These are phyloP conservation scores for Cladobotryum protrusum DNA, from an alignment of 2,329 filamentous ascomycete species.

Conservation along the genomic window DNA sequence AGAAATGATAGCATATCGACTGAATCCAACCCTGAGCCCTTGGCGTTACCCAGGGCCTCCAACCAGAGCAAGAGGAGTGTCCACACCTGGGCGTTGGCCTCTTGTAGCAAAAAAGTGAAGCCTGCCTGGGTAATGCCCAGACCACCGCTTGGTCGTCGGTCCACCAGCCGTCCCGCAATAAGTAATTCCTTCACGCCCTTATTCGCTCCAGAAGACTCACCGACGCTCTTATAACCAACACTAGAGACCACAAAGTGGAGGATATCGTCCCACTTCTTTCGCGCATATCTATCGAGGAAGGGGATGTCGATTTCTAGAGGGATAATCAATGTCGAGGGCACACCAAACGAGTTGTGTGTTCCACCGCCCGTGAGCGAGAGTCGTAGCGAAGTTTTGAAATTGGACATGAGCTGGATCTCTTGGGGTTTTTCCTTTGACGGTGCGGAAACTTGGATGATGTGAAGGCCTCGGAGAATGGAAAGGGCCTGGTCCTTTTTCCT, in stretches of 20 bases:
- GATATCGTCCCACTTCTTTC: constrained; percentile 90
- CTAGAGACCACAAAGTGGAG: constrained; percentile 89
- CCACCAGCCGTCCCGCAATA: constrained; percentile 73
- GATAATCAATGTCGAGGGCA: constrained; percentile 63
- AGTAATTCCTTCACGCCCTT: constrained; percentile 80
- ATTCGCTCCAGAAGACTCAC: constrained; percentile 52
- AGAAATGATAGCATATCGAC: constrained; percentile 95
- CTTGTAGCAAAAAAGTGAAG: constrained; percentile 90
- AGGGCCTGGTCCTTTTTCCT: constrained; percentile 81
- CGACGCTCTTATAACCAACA: constrained; percentile 48
- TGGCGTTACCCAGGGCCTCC: constrained; percentile 62
- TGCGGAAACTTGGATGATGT: constrained; percentile 67
- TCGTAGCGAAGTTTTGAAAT: constrained; percentile 78
- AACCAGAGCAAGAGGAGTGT: constrained; percentile 90
- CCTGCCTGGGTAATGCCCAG: constrained; percentile 84
- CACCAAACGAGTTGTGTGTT: constrained; percentile 81
- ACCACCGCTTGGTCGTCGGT: constrained; percentile 55
- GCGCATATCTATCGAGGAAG: constrained; percentile 79
- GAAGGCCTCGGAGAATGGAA: constrained; percentile 71
- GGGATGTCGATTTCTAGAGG: constrained; percentile 59
- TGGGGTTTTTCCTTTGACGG: constrained; percentile 57
- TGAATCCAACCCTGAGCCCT: constrained; percentile 65
- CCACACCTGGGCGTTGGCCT: constrained; percentile 96
- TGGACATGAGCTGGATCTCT: constrained; percentile 69
- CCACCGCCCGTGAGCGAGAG: constrained; percentile 84